Evolutionary conservation across 2,329 filamentous ascomycete genomes (phyloP), one percentile per base, ranked within the genome.

Genomic region (Ophiostoma pallidulum): DNA sequence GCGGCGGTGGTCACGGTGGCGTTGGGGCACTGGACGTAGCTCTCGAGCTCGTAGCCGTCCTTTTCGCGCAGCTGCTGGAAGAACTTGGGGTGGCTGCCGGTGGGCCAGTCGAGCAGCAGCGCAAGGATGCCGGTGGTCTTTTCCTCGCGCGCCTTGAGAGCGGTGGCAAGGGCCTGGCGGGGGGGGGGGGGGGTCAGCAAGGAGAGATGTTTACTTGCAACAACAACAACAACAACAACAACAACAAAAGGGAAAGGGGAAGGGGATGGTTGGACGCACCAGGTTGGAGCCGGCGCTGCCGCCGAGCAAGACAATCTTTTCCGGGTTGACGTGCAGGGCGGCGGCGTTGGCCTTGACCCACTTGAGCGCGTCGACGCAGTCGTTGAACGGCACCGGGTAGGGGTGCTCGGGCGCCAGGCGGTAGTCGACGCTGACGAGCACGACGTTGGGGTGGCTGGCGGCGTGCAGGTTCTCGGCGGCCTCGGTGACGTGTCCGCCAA

Each of bases 241-340:
- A n/a, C n/a, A n/a, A n/a, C n/a, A n/a, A n/a, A n/a, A n/a, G n/a
- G n/a, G n/a, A n/a, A n/a, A n/a, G n/a, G n/a, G n/a, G n/a, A 28
- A 28, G 24, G 6, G 10, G 24, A 5, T 5, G 24, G 24, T 10
- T 28, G 24, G 24, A 28, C 24, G 61, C 8, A 66, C 67, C 4
- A 74, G 57, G 41, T 74, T 74, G 4, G 66, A 71, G 24, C 72
- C 72, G 1, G 71, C 71, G 37, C 71, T 74, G 35, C 72, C 70
- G 12, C 72, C 72, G 0, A 68, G 68, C 14, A 74, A 51, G 29
- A 74, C 65, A 6, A 75, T 60, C 14, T 59, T 62, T 37, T 64
- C 59, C 0, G 62, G 55, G 50, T 66, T 51, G 24, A 59, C 54
- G n/a, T 59, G 62, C 51, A 46, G 70, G 62, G n/a, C 57, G 50